These are phyloP conservation scores for Entelexis paramagnoliae DNA, from an alignment of 1,139 yeast genomes.

Conservation along the genomic window DNA sequence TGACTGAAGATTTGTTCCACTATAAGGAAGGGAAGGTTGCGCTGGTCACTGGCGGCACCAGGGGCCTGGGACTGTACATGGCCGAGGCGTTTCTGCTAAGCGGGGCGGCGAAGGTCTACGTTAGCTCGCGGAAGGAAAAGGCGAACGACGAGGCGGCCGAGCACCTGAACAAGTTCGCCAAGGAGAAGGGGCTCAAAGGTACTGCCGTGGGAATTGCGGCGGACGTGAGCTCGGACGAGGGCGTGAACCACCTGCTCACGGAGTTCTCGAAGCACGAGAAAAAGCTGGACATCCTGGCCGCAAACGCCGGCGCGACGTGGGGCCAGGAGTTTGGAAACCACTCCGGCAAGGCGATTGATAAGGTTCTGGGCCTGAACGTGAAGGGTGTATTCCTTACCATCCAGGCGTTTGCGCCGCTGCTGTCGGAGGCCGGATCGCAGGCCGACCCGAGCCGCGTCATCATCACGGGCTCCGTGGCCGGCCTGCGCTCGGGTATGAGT, in stretches of 20 bases:
- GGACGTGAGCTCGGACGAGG: constrained; percentile 46
- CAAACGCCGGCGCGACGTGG: constrained; percentile 80
- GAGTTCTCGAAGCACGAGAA: constrained; percentile 37
- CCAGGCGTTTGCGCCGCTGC: constrained; percentile 50
- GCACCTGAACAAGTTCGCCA: constrained; percentile 43
- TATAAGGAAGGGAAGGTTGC: constrained; percentile 54
- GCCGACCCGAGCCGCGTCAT: constrained; percentile 59
- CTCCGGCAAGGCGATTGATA: constrained; percentile 52
- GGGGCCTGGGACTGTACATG: constrained; percentile 63
- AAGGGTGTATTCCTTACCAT: constrained; percentile 63
- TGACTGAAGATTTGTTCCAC: constrained; percentile 24
- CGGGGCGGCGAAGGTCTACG: constrained; percentile 54
- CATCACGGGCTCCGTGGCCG: constrained; percentile 53
- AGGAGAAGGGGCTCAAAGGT: constrained; percentile 36
- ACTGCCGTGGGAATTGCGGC: constrained; percentile 49
- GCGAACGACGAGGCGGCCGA: constrained; percentile 55
- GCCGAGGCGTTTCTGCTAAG: constrained; percentile 56
- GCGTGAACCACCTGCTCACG: constrained; percentile 40
- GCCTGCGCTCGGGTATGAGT: constrained; percentile 36
- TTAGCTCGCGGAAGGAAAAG: constrained; percentile 54
- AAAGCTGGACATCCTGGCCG: constrained; percentile 53
- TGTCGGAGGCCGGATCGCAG: constrained; percentile 45
- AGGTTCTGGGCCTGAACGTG: constrained; percentile 55
- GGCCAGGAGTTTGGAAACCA: constrained; percentile 57
- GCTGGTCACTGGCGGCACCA: constrained; percentile 67